Conservation (phyloP, 805 yeast species). For the Metschnikowia kofuensis region DNA sequence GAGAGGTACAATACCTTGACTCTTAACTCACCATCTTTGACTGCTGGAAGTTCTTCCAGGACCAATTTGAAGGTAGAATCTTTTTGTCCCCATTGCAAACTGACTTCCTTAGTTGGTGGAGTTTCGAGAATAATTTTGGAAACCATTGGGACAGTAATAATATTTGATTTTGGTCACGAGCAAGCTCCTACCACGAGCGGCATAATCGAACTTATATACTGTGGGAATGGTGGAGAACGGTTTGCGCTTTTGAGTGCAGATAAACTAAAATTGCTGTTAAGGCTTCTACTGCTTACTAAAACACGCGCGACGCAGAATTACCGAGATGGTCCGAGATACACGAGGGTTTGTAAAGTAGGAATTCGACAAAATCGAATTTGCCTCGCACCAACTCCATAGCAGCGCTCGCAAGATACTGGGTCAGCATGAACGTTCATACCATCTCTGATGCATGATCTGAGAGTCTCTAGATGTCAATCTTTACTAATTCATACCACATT, state of each 20-base stretch:
- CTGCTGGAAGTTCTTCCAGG: constrained; percentile 11
- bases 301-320: neutral
- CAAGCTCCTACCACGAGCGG: too few species aligned
- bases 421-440: neutral
- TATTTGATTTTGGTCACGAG: too few species aligned
- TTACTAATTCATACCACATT: too few species aligned
- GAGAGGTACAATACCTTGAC: constrained; percentile 48
- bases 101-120: constrained; percentile 22
- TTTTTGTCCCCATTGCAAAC: constrained; percentile 20
- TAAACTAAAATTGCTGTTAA: neutral
- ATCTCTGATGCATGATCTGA: too few species aligned
- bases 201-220: neutral
- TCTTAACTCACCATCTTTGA: constrained; percentile 40
- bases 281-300: neutral
- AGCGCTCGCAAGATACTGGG: too few species aligned
- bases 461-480: too few species aligned
- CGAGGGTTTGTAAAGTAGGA: neutral
- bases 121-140: constrained; percentile 21
- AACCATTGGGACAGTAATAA: constrained; percentile 5
- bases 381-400: too few species aligned
- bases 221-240: constrained; percentile 1
- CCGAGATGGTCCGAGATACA: neutral
- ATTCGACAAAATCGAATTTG: too few species aligned
- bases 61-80: constrained; percentile 31
- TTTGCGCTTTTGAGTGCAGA: constrained; percentile 4